A percentile compares a stretch with the other conserved stretches of the same genome.
phyloP scores from a whole-genome alignment of 257 asterid genomes.

The Petunia axillaris region DNA sequence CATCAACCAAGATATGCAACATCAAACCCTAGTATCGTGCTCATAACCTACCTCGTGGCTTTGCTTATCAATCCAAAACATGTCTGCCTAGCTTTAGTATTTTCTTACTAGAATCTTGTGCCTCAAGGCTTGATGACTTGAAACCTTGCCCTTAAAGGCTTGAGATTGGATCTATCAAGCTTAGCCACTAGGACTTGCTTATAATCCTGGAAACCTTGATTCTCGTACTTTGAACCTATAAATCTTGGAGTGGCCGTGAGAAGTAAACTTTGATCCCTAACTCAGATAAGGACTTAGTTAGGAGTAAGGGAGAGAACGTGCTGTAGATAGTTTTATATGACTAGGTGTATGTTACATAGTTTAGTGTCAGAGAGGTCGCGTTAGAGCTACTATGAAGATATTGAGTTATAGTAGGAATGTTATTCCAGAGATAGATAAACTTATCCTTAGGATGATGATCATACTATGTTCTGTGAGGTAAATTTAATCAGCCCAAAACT shows the following conservation, averaged over 20 bases:
- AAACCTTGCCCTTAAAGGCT: neutral
- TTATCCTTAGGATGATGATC: neutral
- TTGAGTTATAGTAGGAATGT: constrained; percentile 8
- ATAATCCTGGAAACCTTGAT: neutral
- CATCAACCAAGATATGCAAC: neutral
- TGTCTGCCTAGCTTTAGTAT: neutral
- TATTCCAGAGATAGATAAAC: constrained; percentile 14
- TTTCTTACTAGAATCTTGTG: neutral
- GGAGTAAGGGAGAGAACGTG: neutral
- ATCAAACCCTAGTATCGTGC: neutral
- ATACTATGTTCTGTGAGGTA: neutral
- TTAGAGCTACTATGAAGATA: neutral
- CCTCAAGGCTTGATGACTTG: neutral
- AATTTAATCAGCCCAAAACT: constrained; percentile 13
- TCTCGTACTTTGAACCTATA: neutral
- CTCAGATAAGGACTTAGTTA: constrained; percentile 12
- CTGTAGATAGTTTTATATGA: neutral
- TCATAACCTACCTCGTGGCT: neutral
- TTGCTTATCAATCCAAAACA: too few species aligned
- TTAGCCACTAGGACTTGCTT: constrained; percentile 13
- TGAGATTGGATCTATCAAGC: constrained; percentile 8
- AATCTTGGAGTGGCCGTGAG: neutral
- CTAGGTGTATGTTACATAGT: neutral
- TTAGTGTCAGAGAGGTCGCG: neutral
- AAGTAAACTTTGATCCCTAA: neutral